phyloP scores from a whole-genome alignment of 306 rosid species.

The Citrullus colocynthis region DNA sequence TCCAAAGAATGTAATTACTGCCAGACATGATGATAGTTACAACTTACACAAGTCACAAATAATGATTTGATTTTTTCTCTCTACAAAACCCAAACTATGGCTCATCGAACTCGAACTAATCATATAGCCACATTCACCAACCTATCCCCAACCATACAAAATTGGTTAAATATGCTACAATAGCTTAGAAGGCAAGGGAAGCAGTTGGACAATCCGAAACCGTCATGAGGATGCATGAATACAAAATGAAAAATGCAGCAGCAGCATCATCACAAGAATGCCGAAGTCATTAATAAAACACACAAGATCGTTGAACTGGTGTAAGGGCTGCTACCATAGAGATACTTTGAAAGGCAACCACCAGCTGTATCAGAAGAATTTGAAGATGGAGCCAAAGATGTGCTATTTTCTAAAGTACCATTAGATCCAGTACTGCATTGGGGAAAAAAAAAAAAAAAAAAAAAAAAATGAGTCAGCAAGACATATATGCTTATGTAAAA shows the following conservation, averaged over 20 bases:
- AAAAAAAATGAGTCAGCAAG: not conserved
- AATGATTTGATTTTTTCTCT: not conserved
- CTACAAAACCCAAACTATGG: not conserved
- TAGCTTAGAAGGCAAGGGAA: not conserved
- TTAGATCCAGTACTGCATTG: not conserved
- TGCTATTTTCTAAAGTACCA: not conserved
- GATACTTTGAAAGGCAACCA: not conserved
- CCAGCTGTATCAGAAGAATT: constrained; percentile 1
- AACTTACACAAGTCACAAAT: constrained; percentile 1
- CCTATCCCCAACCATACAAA: not conserved
- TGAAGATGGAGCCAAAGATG: constrained; percentile 10
- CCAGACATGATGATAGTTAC: not conserved
- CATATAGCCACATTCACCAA: not conserved
- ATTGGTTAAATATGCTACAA: constrained; percentile 7
- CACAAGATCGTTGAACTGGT: not conserved
- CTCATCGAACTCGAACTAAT: not conserved
- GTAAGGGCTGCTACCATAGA: not conserved
- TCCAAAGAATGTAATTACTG: constrained; percentile 2
- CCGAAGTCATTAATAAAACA: not conserved
- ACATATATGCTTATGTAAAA: not conserved
- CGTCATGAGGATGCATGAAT: constrained; percentile 1
- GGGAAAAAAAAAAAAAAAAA: not conserved
- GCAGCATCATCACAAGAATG: not conserved
- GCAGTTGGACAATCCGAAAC: not conserved
- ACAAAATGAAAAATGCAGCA: not conserved